Percentiles rank a stretch among this genome's conserved stretches.
Conservation (phyloP, 345 rosid genomes). For the Salix viminalis region DNA sequence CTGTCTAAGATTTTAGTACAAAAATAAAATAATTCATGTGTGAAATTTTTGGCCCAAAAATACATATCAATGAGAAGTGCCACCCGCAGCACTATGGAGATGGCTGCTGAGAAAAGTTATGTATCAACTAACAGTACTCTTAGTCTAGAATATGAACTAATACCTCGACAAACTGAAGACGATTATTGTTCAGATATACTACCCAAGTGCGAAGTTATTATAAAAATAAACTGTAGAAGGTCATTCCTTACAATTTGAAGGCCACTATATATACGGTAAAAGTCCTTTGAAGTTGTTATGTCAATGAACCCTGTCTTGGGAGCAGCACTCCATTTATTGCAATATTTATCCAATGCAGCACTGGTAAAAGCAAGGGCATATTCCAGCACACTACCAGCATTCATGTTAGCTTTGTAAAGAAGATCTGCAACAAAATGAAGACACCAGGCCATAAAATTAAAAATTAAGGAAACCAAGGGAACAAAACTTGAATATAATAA, state of each 20-base stretch:
- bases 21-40: not conserved
- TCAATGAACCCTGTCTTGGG: slow-evolving; percentile 96
- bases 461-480: slow-evolving; percentile 4
- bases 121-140: not conserved
- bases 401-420: slow-evolving; percentile 87
- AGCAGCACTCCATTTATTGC: slow-evolving; percentile 92
- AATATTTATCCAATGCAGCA: slow-evolving; percentile 89
- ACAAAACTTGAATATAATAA: not conserved
- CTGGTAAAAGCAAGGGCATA: slow-evolving; percentile 98
- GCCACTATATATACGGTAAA: slow-evolving; percentile 90
- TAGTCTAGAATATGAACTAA: not conserved
- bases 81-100: not conserved
- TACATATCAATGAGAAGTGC: not conserved
- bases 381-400: slow-evolving; percentile 86
- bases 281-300: slow-evolving; percentile 93
- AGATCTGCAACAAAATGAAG: slow-evolving; percentile 55
- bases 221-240: not conserved
- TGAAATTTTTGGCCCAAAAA: not conserved
- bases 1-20: not conserved
- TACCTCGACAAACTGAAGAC: not conserved
- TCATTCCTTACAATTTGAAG: slow-evolving; percentile 77
- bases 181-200: slow-evolving; percentile 3
- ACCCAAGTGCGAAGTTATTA: not conserved
- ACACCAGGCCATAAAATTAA: slow-evolving; percentile 5
- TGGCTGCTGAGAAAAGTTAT: not conserved